Evolutionary conservation across 2,329 filamentous ascomycete species (phyloP).

Genomic region (Metarhizium robertsii): DNA sequence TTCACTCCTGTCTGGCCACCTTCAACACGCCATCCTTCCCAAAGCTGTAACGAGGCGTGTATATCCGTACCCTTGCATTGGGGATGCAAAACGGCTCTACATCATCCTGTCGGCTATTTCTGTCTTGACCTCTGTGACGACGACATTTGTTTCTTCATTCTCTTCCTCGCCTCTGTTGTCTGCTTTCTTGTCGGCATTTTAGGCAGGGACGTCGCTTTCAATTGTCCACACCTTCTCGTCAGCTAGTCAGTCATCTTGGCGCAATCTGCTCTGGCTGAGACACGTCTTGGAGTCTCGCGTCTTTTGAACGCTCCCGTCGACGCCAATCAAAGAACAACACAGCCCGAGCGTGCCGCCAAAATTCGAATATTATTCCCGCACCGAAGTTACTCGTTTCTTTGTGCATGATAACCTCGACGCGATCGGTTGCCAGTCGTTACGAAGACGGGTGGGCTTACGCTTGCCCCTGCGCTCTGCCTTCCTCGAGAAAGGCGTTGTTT

Average conservation of each 20-base stretch:
- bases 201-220: neutral
- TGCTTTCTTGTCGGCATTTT: neutral
- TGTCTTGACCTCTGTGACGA: neutral
- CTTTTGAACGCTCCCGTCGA: slow-evolving; percentile 1
- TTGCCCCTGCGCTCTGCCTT: slow-evolving; percentile 1
- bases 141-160: neutral
- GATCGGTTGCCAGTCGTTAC: neutral
- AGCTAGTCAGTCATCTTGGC: neutral
- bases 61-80: no score
- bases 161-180: neutral
- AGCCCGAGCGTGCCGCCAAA: neutral
- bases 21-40: neutral
- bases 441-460: slow-evolving; percentile 1
- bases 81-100: no score
- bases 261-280: slow-evolving; percentile 6
- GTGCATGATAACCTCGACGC: slow-evolving; percentile 4
- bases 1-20: neutral
- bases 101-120: neutral
- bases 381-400: neutral
- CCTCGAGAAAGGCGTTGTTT: slow-evolving; percentile 1
- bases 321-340: slow-evolving; percentile 1
- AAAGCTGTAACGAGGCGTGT: neutral
- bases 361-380: neutral
- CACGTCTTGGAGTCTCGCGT: slow-evolving; percentile 9
- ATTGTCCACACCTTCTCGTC: neutral